A percentile compares a stretch with the other conserved stretches of the same genome.
These are phyloP conservation scores for Phytophthora capsici DNA, from an alignment of 352 stramenopile species.

Conservation along the genomic window DNA sequence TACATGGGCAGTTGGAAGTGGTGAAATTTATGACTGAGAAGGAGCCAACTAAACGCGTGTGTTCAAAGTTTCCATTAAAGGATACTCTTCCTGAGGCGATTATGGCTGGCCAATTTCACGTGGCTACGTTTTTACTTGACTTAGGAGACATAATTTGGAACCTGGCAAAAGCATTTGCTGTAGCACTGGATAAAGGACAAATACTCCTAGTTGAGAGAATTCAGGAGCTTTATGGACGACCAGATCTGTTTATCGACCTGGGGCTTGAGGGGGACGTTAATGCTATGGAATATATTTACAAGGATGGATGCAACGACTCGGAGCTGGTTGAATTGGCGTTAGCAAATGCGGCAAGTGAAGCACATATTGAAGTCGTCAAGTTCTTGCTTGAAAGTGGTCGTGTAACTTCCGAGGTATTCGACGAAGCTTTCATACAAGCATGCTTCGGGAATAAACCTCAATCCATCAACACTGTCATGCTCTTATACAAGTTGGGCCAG, in stretches of 20 bases:
- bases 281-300: slow-evolving; percentile 2
- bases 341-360: no score
- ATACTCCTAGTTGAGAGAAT: background rate
- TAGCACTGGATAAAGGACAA: slow-evolving; percentile 2
- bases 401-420: no score
- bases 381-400: no score
- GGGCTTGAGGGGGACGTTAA: background rate
- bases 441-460: background rate
- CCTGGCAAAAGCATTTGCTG: background rate
- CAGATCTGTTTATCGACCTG: background rate
- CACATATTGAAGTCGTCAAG: no score
- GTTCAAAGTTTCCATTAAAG: background rate
- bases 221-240: background rate
- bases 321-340: no score
- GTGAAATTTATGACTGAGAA: slow-evolving; percentile 4
- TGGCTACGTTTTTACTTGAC: background rate
- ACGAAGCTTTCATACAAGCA: background rate
- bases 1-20: slow-evolving; percentile 1
- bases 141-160: background rate
- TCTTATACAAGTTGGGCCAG: slow-evolving; percentile 3
- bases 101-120: background rate
- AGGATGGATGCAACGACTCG: no score
- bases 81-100: background rate
- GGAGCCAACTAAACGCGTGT: background rate
- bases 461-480: background rate